Conservation (phyloP, 176 grass and related monocot genomes). For the Bothriochloa decipiens region DNA sequence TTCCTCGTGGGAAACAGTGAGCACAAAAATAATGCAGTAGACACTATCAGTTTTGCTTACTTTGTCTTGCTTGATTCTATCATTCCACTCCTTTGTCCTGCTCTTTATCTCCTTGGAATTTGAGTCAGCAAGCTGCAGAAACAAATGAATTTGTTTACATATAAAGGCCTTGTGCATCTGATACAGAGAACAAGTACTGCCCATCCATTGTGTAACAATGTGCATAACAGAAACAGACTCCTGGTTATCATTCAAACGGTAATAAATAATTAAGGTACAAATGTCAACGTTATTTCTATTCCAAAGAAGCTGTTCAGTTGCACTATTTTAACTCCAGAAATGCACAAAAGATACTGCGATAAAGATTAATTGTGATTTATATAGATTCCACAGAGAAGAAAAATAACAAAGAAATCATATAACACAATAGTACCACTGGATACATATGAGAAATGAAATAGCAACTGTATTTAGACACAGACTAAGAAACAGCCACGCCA, state of each 20-base stretch:
- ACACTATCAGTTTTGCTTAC: constrained; percentile 29
- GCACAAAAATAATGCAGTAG: neutral
- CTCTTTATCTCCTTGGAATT: constrained; percentile 37
- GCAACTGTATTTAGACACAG: neutral
- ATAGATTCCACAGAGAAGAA: neutral
- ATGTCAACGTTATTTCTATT: neutral
- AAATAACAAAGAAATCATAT: neutral
- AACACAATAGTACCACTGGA: neutral
- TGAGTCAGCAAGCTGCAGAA: constrained; percentile 45
- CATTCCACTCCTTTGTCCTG: constrained; percentile 22
- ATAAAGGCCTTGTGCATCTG: neutral
- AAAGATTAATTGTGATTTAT: neutral
- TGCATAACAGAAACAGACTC: neutral
- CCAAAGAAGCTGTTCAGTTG: neutral
- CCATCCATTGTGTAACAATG: neutral
- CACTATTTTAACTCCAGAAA: neutral
- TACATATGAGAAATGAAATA: neutral
- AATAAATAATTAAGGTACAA: neutral
- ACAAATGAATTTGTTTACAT: constrained; percentile 5
- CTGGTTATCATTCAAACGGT: neutral
- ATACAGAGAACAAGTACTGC: neutral
- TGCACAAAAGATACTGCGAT: neutral
- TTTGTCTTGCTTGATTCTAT: constrained; percentile 31
- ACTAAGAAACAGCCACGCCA: neutral
- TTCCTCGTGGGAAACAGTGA: neutral